These are phyloP conservation scores for Stephanodiscus triporus DNA, from an alignment of 108 stramenopile species.

Conservation along the genomic window DNA sequence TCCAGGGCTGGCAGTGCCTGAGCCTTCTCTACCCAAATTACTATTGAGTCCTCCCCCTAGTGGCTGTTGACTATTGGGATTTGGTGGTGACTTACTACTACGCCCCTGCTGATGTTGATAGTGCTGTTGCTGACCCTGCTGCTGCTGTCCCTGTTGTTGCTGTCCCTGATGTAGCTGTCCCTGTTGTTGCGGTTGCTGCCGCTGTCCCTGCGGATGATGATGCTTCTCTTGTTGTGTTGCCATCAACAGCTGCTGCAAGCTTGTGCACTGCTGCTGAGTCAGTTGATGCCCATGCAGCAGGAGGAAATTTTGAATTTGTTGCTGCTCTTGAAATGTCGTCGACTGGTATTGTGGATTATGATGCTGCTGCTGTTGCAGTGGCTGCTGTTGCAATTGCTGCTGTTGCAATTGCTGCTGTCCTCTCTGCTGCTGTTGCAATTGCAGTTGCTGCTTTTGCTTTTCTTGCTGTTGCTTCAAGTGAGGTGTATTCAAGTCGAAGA, in stretches of 20 bases:
- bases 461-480: slow-evolving; percentile 20
- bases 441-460: slow-evolving; percentile 3
- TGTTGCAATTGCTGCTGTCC: slow-evolving; percentile 8
- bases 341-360: neutral
- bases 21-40: neutral
- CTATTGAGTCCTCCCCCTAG: neutral
- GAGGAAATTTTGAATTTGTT: slow-evolving; percentile 41
- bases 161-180: neutral
- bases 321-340: neutral
- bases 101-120: neutral
- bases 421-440: slow-evolving; percentile 31
- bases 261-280: slow-evolving; percentile 29
- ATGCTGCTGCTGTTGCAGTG: slow-evolving; percentile 4
- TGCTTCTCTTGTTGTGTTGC: slow-evolving; percentile 4
- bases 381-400: slow-evolving; percentile 9
- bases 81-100: too few species aligned
- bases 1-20: neutral
- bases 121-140: neutral
- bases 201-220: neutral
- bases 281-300: slow-evolving; percentile 32
- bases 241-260: slow-evolving; percentile 30
- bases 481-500: slow-evolving; percentile 12
- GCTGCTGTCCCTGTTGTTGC: neutral
- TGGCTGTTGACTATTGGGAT: neutral
- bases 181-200: slow-evolving; percentile 4